phyloP scores from a whole-genome alignment of 2,329 filamentous ascomycete genomes.

The Macroventuria anomochaeta region DNA sequence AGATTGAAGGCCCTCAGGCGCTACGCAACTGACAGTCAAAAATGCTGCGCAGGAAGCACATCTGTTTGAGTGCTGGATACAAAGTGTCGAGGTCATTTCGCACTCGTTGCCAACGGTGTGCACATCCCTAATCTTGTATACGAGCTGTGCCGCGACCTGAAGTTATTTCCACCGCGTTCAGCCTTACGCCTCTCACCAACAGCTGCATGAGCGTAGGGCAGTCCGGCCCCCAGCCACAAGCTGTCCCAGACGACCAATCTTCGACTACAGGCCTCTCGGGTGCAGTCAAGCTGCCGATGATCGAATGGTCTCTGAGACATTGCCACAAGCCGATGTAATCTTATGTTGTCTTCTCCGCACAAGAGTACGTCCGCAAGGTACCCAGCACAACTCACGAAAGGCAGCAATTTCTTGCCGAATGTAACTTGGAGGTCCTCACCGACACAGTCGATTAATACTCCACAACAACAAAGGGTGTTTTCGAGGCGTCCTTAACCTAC shows the following conservation, averaged over 20 bases:
- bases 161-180: slow-evolving; percentile 5
- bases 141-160: slow-evolving; percentile 2
- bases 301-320: not conserved
- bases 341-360: not conserved
- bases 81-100: not conserved
- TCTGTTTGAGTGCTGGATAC: not conserved
- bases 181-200: slow-evolving; percentile 11
- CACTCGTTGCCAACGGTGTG: not conserved
- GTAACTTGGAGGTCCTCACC: not conserved
- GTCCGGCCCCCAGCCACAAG: not conserved
- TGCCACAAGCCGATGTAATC: not conserved
- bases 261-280: not conserved
- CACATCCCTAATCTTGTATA: not conserved
- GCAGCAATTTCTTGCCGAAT: not conserved
- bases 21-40: not conserved
- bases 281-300: not conserved
- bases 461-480: slow-evolving; percentile 8
- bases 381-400: not conserved
- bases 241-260: not conserved
- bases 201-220: slow-evolving; percentile 3
- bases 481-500: slow-evolving; percentile 15
- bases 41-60: not conserved
- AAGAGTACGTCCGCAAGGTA: not conserved
- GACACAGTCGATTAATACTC: not conserved
- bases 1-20: no score